Evolutionary conservation across 305 asterid genomes (phyloP).

Genomic region (Vinca major): DNA sequence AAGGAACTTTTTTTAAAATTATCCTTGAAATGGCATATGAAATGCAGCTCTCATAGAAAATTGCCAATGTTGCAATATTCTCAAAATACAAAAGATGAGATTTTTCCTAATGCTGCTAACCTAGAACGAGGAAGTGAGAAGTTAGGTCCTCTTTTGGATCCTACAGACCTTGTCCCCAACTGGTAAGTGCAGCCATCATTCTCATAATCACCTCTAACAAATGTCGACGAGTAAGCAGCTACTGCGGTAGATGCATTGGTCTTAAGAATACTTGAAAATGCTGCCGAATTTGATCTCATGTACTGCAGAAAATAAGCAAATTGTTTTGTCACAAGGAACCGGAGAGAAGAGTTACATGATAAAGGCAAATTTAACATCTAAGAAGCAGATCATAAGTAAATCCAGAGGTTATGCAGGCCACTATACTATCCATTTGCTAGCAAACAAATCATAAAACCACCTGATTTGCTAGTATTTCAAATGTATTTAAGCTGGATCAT

Average conservation of each 20-base stretch:
- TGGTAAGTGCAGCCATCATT: constrained; percentile 9
- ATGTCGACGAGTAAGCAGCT: constrained; percentile 13
- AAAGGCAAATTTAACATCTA: neutral
- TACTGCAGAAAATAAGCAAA: constrained; percentile 19
- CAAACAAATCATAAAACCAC: neutral
- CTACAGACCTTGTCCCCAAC: constrained; percentile 10
- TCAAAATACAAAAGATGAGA: neutral
- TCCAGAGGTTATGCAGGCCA: neutral
- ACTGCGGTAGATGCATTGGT: constrained; percentile 14
- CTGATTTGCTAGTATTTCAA: neutral
- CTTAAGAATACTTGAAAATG: constrained; percentile 17
- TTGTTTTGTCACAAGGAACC: neutral
- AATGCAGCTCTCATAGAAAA: neutral
- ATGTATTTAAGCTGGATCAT: neutral
- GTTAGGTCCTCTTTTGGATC: constrained; percentile 18
- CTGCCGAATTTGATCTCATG: constrained; percentile 14
- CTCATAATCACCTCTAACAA: constrained; percentile 19
- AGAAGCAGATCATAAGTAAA: neutral
- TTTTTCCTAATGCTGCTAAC: constrained; percentile 13
- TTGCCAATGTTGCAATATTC: neutral
- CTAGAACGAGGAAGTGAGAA: constrained; percentile 31
- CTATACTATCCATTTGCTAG: neutral
- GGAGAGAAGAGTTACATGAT: neutral
- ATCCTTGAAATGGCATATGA: neutral
- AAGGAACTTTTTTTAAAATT: neutral